phyloP scores from a whole-genome alignment of 768 basidiomycete species.

The Ephemerocybe angulata region DNA sequence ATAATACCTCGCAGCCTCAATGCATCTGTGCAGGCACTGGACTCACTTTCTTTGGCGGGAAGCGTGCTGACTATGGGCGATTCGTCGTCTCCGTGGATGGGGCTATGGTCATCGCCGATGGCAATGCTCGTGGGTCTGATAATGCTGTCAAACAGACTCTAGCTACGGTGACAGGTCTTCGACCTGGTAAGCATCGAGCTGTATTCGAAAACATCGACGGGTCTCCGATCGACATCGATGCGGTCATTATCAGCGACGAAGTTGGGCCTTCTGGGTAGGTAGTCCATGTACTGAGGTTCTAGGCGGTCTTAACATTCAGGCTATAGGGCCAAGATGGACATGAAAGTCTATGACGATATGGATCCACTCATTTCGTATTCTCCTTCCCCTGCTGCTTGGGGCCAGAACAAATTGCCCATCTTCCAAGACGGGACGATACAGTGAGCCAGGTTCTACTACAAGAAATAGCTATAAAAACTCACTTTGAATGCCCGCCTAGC shows the following conservation, averaged over 20 bases:
- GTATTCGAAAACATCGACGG: constrained; percentile 43
- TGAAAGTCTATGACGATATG: constrained; percentile 40
- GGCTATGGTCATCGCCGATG: constrained; percentile 24
- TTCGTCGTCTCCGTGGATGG: constrained; percentile 47
- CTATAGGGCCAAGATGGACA: constrained; percentile 21
- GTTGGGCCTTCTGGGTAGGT: constrained; percentile 37
- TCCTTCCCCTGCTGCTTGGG: constrained; percentile 37
- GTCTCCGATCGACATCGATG: constrained; percentile 48
- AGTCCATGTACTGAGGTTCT: not conserved
- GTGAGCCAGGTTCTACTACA: constrained; percentile 25
- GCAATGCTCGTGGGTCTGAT: constrained; percentile 29
- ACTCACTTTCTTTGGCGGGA: constrained; percentile 48
- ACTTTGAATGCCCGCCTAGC: constrained; percentile 21
- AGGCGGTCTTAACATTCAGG: not conserved
- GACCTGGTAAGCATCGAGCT: constrained; percentile 44
- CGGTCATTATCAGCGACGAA: constrained; percentile 38
- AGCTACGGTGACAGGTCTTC: constrained; percentile 38
- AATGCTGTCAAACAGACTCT: constrained; percentile 36
- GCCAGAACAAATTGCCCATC: constrained; percentile 19
- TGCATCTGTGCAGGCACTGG: constrained; percentile 39
- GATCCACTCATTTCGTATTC: constrained; percentile 35
- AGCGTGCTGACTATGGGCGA: constrained; percentile 42
- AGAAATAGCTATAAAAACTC: not conserved
- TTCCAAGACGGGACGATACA: constrained; percentile 41
- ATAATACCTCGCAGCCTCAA: not conserved